Evolutionary conservation across 2,329 filamentous ascomycete species (phyloP).

Genomic region (Magnaporthiopsis rhizophila): DNA sequence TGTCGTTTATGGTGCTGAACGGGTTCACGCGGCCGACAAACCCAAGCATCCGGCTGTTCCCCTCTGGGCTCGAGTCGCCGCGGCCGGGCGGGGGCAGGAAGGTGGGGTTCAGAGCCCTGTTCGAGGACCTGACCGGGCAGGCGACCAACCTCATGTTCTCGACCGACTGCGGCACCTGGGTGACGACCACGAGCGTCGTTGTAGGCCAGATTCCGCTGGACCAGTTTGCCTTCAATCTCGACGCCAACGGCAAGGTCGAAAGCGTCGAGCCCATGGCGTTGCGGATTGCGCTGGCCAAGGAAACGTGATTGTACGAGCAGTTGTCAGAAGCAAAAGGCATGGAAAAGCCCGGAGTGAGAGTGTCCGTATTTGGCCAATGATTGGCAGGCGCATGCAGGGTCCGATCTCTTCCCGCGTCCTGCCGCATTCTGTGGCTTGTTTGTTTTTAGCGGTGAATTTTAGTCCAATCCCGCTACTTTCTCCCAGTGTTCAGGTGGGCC

Average conservation of each 20-base stretch:
- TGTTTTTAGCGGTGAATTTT: neutral
- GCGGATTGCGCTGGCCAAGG: conserved; percentile 16
- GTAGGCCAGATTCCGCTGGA: conserved; percentile 18
- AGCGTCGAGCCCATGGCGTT: conserved; percentile 19
- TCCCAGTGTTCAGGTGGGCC: neutral
- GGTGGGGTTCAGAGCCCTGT: conserved; percentile 23
- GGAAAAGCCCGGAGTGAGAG: no score
- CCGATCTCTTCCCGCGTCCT: no score
- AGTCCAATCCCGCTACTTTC: neutral
- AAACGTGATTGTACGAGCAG: neutral
- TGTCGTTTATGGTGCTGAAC: conserved; percentile 17
- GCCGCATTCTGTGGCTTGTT: neutral
- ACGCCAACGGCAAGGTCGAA: conserved; percentile 13
- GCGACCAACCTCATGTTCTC: conserved; percentile 11
- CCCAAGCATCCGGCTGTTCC: conserved; percentile 23
- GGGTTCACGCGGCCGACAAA: conserved; percentile 16
- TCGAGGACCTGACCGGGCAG: conserved; percentile 19
- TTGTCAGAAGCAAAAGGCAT: neutral
- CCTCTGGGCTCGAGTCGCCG: conserved; percentile 20
- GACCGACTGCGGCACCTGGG: conserved; percentile 18
- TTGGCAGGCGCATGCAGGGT: no score
- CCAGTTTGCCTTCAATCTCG: conserved; percentile 20
- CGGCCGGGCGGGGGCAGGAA: conserved; percentile 17
- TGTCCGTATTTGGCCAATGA: neutral
- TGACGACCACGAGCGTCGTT: conserved; percentile 15